Percentiles rank a stretch among this genome's conserved stretches.
Evolutionary conservation across 23 red algal genomes (phyloP).

Genomic region (Cyanidioschyzon merolae): DNA sequence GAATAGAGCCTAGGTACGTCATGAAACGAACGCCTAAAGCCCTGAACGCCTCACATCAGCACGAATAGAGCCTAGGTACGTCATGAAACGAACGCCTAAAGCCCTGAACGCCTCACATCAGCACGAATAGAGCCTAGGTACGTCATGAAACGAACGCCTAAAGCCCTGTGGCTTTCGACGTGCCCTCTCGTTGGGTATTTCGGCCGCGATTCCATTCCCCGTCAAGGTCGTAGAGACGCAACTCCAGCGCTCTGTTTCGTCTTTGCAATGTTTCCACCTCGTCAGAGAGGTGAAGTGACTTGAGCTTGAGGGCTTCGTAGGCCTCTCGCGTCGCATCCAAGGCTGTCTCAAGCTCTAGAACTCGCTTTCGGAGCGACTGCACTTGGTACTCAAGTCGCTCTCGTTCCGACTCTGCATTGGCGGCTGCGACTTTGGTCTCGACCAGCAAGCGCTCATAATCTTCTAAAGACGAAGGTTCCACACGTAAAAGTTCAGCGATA

Average conservation of each 20-base stretch:
- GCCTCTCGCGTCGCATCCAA: background rate
- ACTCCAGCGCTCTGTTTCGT: background rate
- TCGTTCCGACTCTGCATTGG: slow-evolving; percentile 4
- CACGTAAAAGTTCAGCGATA: background rate
- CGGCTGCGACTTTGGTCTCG: slow-evolving; percentile 17
- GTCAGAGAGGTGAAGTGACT: background rate
- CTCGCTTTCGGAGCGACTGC: background rate
- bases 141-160: too few species aligned
- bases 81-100: too few species aligned
- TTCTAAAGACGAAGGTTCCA: background rate
- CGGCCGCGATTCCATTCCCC: slow-evolving; percentile 1
- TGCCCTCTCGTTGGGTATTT: background rate
- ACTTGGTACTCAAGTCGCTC: slow-evolving; percentile 6
- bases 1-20: too few species aligned
- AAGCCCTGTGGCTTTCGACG: background rate
- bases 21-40: too few species aligned
- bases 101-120: too few species aligned
- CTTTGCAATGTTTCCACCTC: background rate
- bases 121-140: too few species aligned
- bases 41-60: too few species aligned
- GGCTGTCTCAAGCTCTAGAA: background rate
- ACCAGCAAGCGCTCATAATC: background rate
- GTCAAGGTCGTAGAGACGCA: background rate
- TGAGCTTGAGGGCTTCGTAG: slow-evolving; percentile 1
- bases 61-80: too few species aligned